These are phyloP conservation scores for Metschnikowia gelsemii DNA, from an alignment of 805 yeast species.

Conservation along the genomic window DNA sequence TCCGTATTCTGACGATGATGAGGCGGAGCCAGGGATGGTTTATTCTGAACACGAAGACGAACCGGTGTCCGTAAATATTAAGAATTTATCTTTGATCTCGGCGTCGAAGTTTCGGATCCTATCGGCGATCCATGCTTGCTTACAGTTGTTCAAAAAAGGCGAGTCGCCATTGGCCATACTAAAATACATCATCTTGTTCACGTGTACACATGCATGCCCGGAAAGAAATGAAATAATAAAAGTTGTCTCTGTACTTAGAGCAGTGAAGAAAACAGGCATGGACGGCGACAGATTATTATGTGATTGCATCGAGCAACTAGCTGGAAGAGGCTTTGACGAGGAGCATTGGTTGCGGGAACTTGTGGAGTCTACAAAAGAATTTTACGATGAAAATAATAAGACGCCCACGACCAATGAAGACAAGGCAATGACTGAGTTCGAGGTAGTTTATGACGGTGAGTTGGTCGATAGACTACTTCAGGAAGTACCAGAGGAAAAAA, in stretches of 20 bases:
- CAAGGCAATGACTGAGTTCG: not conserved
- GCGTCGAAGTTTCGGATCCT: slow-evolving; percentile 14
- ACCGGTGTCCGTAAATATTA: not conserved
- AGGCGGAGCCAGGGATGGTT: slow-evolving; percentile 18
- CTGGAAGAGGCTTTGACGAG: slow-evolving; percentile 7
- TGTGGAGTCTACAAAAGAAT: slow-evolving; percentile 2
- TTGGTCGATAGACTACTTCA: slow-evolving; percentile 12
- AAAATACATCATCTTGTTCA: slow-evolving; percentile 27
- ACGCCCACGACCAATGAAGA: not conserved
- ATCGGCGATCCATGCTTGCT: slow-evolving; percentile 20
- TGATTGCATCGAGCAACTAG: slow-evolving; percentile 26
- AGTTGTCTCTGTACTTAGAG: slow-evolving; percentile 22
- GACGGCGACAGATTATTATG: slow-evolving; percentile 20
- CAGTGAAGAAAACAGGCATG: slow-evolving; percentile 21
- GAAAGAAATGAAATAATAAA: slow-evolving; percentile 18
- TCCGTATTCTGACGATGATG: slow-evolving; percentile 30
- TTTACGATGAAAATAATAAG: no score
- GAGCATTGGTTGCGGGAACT: not conserved
- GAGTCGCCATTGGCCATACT: slow-evolving; percentile 29
- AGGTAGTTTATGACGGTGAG: slow-evolving; percentile 13
- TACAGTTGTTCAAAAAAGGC: slow-evolving; percentile 26
- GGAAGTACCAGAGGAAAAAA: slow-evolving; percentile 2
- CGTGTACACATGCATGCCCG: slow-evolving; percentile 20
- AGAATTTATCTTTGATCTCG: slow-evolving; percentile 4
- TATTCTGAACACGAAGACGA: slow-evolving; percentile 11